These are phyloP conservation scores for Earliella scabrosa DNA, from an alignment of 1,284 basidiomycete genomes.

Conservation along the genomic window DNA sequence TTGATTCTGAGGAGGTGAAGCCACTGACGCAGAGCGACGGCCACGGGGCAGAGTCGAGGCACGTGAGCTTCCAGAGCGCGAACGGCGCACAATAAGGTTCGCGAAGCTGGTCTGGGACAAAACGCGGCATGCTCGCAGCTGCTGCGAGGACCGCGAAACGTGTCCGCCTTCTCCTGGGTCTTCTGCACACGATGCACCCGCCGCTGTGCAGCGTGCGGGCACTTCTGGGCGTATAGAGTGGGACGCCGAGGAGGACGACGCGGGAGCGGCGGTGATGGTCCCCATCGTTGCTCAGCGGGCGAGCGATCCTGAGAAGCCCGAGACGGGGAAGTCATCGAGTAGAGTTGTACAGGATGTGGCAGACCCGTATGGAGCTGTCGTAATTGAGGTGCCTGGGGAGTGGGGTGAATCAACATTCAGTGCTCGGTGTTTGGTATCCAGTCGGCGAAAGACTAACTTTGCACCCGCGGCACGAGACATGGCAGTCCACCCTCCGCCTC, in stretches of 20 bases:
- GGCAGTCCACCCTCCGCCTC: too few relatives aligned
- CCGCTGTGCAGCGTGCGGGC: not conserved
- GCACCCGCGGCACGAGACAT: not conserved
- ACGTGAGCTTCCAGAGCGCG: too few relatives aligned
- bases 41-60: not conserved
- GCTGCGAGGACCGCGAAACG: conserved; percentile 7
- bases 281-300: not conserved
- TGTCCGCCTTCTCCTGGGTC: not conserved
- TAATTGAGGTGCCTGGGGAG: not conserved
- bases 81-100: conserved; percentile 1
- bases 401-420: not conserved
- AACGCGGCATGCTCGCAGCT: conserved; percentile 18
- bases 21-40: not conserved
- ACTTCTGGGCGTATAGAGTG: not conserved
- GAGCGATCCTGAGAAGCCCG: not conserved
- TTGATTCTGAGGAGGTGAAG: not conserved
- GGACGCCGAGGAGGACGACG: not conserved
- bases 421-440: not conserved
- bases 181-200: not conserved
- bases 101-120: conserved; percentile 9
- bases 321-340: not conserved
- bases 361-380: not conserved
- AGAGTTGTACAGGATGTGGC: not conserved
- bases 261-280: not conserved
- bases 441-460: conserved; percentile 11